Conservation (phyloP, 2,329 filamentous ascomycete species). For the Beauveria sp. region DNA sequence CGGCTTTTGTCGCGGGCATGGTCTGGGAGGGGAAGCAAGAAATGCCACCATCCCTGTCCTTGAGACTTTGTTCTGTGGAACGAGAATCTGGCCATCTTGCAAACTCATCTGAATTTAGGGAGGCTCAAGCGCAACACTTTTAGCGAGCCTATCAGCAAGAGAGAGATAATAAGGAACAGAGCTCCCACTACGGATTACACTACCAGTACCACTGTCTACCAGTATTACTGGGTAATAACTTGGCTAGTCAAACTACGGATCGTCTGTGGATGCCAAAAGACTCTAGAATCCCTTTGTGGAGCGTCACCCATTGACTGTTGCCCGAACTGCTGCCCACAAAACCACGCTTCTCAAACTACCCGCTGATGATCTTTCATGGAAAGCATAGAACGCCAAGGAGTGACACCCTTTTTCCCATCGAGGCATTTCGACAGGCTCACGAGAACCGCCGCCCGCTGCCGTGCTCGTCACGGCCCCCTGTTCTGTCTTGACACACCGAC, state of each 20-base stretch:
- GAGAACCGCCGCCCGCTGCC: not conserved
- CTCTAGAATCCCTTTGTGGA: not conserved
- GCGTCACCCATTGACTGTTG: not conserved
- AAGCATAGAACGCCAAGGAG: slow-evolving; percentile 3
- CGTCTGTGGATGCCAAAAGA: too few species aligned
- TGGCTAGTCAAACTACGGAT: too few species aligned
- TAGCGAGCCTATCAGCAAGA: too few species aligned
- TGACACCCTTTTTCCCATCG: slow-evolving; percentile 1
- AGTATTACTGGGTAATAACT: too few species aligned
- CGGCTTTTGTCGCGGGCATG: not conserved
- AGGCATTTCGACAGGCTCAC: slow-evolving; percentile 1
- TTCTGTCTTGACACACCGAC: not conserved
- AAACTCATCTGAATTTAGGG: not conserved
- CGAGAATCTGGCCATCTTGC: not conserved
- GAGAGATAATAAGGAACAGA: not conserved
- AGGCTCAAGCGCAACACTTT: not conserved
- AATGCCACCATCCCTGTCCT: not conserved
- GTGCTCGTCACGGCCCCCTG: not conserved
- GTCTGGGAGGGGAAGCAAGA: not conserved
- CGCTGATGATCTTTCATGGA: slow-evolving; percentile 5
- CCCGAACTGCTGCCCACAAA: not conserved
- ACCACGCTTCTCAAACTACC: not conserved
- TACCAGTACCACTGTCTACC: too few species aligned
- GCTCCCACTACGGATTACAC: too few species aligned
- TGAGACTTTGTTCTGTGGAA: not conserved